A percentile compares a stretch with the other conserved stretches of the same genome.
Evolutionary conservation across 2,329 filamentous ascomycete species (phyloP).

Genomic region (Hymenoscyphus scutula): DNA sequence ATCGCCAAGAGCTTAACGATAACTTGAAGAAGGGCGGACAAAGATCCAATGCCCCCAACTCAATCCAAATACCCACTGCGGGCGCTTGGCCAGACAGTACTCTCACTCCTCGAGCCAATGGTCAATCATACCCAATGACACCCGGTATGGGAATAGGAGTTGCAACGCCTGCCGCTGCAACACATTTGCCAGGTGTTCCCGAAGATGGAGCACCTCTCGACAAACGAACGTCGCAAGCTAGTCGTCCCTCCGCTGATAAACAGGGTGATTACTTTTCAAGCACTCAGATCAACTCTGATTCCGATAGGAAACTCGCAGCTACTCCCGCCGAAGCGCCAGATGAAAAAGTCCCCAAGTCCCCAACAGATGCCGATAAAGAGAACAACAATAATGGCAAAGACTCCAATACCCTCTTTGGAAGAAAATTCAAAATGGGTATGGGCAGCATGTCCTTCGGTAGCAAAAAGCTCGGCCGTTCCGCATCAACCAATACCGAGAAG

Average conservation of each 20-base stretch:
- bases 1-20: slow-evolving; percentile 67
- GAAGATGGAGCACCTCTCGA: slow-evolving; percentile 52
- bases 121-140: slow-evolving; percentile 61
- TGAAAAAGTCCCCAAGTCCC: slow-evolving; percentile 47
- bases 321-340: slow-evolving; percentile 44
- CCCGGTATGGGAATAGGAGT: slow-evolving; percentile 77
- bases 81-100: slow-evolving; percentile 43
- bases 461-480: slow-evolving; percentile 76
- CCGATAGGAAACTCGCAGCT: slow-evolving; percentile 45
- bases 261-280: slow-evolving; percentile 75
- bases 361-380: slow-evolving; percentile 48
- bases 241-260: slow-evolving; percentile 60
- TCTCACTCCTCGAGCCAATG: slow-evolving; percentile 63
- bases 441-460: slow-evolving; percentile 69
- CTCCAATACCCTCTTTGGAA: slow-evolving; percentile 66
- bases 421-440: slow-evolving; percentile 70
- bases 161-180: slow-evolving; percentile 59
- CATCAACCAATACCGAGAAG: slow-evolving; percentile 66
- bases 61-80: slow-evolving; percentile 55
- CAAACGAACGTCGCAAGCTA: slow-evolving; percentile 54
- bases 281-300: slow-evolving; percentile 48
- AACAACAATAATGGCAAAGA: slow-evolving; percentile 55
- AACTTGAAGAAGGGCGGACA: slow-evolving; percentile 57
- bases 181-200: slow-evolving; percentile 45
- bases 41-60: slow-evolving; percentile 57